Evolutionary conservation across 352 stramenopile species (phyloP).

Genomic region (Thraustochytrium striatum): DNA sequence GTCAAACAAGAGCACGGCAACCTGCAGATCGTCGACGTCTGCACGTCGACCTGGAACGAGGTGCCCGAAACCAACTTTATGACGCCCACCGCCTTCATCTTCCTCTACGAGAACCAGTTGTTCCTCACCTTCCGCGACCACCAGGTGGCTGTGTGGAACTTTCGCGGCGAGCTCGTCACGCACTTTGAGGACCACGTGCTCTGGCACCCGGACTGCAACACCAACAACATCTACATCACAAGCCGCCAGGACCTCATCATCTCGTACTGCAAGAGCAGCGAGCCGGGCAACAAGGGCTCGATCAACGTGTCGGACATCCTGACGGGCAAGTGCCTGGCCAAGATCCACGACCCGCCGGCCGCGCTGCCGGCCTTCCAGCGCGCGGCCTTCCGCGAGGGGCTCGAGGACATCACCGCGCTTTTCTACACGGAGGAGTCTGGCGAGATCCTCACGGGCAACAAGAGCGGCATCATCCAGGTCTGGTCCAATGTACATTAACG

Average conservation of each 20-base stretch:
- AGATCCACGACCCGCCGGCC: background rate
- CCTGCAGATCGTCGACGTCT: constrained; percentile 21
- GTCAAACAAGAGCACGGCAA: constrained; percentile 43
- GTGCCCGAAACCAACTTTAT: constrained; percentile 27
- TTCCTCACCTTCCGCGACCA: constrained; percentile 41
- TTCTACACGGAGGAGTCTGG: constrained; percentile 35
- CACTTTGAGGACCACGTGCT: constrained; percentile 30
- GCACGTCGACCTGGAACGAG: constrained; percentile 5
- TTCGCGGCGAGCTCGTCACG: constrained; percentile 34
- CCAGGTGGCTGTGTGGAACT: constrained; percentile 31
- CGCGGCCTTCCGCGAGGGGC: background rate
- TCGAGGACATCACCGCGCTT: constrained; percentile 32
- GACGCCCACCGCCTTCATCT: constrained; percentile 44
- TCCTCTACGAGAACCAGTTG: constrained; percentile 32
- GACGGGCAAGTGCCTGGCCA: constrained; percentile 24
- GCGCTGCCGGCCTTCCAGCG: background rate
- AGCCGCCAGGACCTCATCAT: constrained; percentile 40
- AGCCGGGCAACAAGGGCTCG: background rate
- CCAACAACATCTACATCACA: constrained; percentile 47
- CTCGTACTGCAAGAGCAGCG: constrained; percentile 36
- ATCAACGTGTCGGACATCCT: constrained; percentile 46
- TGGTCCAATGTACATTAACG: constrained; percentile 2
- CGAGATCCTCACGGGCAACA: constrained; percentile 34
- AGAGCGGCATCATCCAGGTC: background rate
- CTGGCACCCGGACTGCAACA: constrained; percentile 46